These are phyloP conservation scores for Mycosarcoma mackinlayi DNA, from an alignment of 1,284 basidiomycete species.

Conservation along the genomic window DNA sequence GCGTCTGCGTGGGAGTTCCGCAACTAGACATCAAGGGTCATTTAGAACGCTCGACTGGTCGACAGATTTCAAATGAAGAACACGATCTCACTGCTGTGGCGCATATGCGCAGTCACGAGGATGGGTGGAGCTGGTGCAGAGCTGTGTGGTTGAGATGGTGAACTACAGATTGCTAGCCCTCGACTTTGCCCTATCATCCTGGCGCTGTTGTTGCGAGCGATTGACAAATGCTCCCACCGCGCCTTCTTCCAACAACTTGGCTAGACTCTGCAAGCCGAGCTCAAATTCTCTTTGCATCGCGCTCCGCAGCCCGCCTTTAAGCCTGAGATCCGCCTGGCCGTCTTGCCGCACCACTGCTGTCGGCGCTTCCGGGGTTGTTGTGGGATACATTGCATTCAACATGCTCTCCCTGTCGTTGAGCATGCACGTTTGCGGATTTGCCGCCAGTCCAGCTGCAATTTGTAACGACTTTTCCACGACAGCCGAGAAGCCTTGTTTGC, in stretches of 20 bases:
- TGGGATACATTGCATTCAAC: constrained; percentile 24
- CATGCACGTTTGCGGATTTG: constrained; percentile 45
- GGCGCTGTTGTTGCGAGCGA: constrained; percentile 15
- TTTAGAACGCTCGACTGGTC: no score
- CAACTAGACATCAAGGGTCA: constrained; percentile 10
- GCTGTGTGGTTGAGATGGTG: background rate
- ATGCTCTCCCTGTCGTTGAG: constrained; percentile 42
- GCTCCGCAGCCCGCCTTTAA: constrained; percentile 27
- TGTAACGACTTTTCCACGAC: constrained; percentile 29
- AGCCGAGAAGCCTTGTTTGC: constrained; percentile 6
- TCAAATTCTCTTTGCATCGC: constrained; percentile 43
- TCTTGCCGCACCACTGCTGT: background rate
- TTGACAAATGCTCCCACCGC: constrained; percentile 40
- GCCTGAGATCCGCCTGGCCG: constrained; percentile 24
- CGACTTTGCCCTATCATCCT: constrained; percentile 23
- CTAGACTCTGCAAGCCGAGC: constrained; percentile 32
- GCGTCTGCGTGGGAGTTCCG: constrained; percentile 58
- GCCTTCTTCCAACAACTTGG: constrained; percentile 31
- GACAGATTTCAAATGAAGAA: no score
- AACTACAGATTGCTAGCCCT: constrained; percentile 25
- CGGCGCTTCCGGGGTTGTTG: background rate
- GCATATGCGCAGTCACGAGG: no score
- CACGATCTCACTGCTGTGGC: no score
- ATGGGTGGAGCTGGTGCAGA: no score
- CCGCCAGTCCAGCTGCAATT: constrained; percentile 22